Base-by-base conservation (phyloP, 495 filamentous ascomycete genomes). In the Apiosordaria backusii region DNA sequence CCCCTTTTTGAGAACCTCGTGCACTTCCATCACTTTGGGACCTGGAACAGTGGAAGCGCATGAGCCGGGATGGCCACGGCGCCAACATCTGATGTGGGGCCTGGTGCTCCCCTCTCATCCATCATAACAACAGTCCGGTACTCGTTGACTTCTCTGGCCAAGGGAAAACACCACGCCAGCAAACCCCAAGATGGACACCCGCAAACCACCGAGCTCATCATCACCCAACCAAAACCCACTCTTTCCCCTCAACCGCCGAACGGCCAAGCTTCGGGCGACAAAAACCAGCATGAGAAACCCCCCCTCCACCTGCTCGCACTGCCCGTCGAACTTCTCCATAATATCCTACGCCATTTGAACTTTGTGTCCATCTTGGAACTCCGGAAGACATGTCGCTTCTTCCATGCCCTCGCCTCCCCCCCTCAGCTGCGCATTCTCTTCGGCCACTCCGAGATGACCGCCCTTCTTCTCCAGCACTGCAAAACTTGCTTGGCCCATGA, bases 311-410 rank as follows among this genome's bases (percentile, higher is more conserved):
- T 77, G 29, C 66, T 74, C 19, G 27, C 52, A 1, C 64, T 80
- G 3, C 76, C 75, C 4, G 59, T 60, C 13, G 78, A 80, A 62
- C 60, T 78, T 5, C 71, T 77, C n/a, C 68, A 76, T 54, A 50
- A 66, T 55, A 59, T 80, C 24, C 50, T 78, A 19, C 62, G 55
- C 1, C 67, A 68, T 16, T 62, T 76, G 26, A 53, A 65, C 50
- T 71, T 80, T 24, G 69, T 67, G 60, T 68, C 70, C 60, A 69
- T 76, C 4, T 60, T 72, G n/a, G 63, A 66, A 10, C 72, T 80
- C 26, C 72, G 76, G 5, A 45, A 62, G n/a, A 78, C 76, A 4
- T 76, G 74, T 72, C 72, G 70, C n/a, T 45, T 52, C 6, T 69
- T 74, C 57, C 75, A 64, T 26, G 50, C 59, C 13, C 54, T 75